Conservation (phyloP, 768 basidiomycete species). For the Tylopilus rubrobrunneus region DNA sequence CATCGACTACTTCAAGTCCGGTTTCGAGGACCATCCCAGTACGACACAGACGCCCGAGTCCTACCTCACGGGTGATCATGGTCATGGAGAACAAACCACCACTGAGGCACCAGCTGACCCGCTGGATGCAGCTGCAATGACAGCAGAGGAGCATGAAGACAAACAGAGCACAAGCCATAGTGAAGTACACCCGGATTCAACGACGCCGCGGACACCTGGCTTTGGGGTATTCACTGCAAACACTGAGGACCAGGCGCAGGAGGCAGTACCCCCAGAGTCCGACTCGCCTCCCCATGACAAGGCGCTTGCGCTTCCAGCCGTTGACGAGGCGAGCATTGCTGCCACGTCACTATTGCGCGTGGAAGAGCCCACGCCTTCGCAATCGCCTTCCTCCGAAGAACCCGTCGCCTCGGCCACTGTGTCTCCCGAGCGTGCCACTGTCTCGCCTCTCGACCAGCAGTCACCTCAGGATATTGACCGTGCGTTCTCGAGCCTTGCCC, state of each 20-base stretch:
- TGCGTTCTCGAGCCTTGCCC: constrained; percentile 41
- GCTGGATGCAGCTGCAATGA: constrained; percentile 36
- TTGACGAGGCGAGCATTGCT: constrained; percentile 21
- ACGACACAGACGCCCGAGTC: constrained; percentile 32
- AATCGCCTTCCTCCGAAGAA: too few relatives aligned
- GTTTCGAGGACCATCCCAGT: constrained; percentile 25
- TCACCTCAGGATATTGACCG: constrained; percentile 23
- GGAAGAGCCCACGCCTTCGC: constrained; percentile 12
- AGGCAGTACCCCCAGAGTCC: constrained; percentile 8
- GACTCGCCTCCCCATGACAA: constrained; percentile 12
- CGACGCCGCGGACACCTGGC: constrained; percentile 37
- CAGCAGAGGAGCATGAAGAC: constrained; percentile 32
- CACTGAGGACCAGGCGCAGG: constrained; percentile 23
- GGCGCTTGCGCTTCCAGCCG: constrained; percentile 35
- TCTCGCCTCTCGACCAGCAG: constrained; percentile 30
- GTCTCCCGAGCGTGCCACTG: constrained; percentile 25
- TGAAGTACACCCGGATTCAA: constrained; percentile 8
- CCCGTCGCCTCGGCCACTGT: constrained; percentile 9
- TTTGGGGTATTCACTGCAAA: constrained; percentile 40
- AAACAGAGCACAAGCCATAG: constrained; percentile 16
- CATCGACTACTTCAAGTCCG: constrained; percentile 28
- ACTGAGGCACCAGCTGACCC: constrained; percentile 33
- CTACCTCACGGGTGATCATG: constrained; percentile 31
- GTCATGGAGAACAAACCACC: constrained; percentile 28
- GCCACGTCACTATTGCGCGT: constrained; percentile 15